Base-by-base conservation (phyloP, 2,329 filamentous ascomycete genomes). In the Sporothrix brasiliensis region DNA sequence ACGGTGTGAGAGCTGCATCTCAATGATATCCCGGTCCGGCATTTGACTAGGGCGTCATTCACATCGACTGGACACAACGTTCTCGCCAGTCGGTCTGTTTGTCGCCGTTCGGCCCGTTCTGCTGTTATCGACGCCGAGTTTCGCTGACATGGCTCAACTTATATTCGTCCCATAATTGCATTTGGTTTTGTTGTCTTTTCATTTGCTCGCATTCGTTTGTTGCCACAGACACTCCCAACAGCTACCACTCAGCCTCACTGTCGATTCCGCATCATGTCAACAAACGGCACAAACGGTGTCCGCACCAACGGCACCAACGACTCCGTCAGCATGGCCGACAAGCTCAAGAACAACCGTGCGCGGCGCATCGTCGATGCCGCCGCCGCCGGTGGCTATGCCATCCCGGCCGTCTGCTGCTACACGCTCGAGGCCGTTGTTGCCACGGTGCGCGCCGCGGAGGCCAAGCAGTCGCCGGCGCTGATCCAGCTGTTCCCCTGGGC, bases 401-500 rank as follows among this genome's bases (percentile, higher is more conserved):
- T 89, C 34, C 83, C 86, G 3, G 86, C 83, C 73, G 88, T 82
- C 70, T 84, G 83, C 71, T 81, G 81, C 52, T 78, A 80, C 68
- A 86, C 86, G 68, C 75, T 86, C 24, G 84, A 86, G 75, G 85
- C 83, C 11, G 80, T 81, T 4, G 76, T 86, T 1, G 80, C 81
- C 34, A 83, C 87, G 3, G 87, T 92, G 61, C 85, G 85, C 74
- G 90, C 90, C 13, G 90, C 90, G 71, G 89, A 92, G 79, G 84
- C 85, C 39, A 89, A 89, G 72, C 82, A 82, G 61, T 89, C 89
- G 0, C 89, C 90, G 0, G 85, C 88, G 71, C 91, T 92, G 82
- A 87, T 92, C 75, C 87, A 91, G 34, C 86, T 92, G 74, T 92
- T 92, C 79, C 90, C 90, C 27, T 92, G 90, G 90, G 89, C 90